A percentile compares a stretch with the other conserved stretches of the same genome.
Evolutionary conservation across 495 filamentous ascomycete species (phyloP).

Genomic region (Talaromyces borbonicus): DNA sequence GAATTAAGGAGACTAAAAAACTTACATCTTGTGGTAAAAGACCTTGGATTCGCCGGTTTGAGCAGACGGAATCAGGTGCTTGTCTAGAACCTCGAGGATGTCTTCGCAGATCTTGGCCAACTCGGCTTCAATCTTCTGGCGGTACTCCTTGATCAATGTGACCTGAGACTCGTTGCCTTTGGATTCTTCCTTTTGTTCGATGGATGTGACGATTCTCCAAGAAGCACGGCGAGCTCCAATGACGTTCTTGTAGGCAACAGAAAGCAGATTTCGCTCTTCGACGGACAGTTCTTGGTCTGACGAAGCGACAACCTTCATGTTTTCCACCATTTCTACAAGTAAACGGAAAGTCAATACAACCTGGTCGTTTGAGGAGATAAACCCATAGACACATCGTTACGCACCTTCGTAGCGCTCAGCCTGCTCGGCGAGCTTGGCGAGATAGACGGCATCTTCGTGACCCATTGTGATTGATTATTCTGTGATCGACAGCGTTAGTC

Average conservation of each 20-base stretch:
- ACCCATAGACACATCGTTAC: constrained; percentile 22
- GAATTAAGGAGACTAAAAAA: constrained; percentile 7
- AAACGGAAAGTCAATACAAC: constrained; percentile 16
- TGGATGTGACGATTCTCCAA: constrained; percentile 99
- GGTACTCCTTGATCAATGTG: constrained; percentile 95
- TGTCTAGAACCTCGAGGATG: constrained; percentile 91
- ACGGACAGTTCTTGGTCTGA: constrained; percentile 94
- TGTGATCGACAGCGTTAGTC: constrained; percentile 11
- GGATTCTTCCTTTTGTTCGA: constrained; percentile 99
- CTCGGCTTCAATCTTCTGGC: constrained; percentile 97
- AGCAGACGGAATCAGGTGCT: constrained; percentile 93
- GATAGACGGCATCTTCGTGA: constrained; percentile 98
- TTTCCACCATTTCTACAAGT: constrained; percentile 92
- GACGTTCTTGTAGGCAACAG: constrained; percentile 99
- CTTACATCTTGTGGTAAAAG: constrained; percentile 99
- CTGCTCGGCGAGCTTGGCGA: constrained; percentile 99
- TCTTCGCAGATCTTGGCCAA: constrained; percentile 99
- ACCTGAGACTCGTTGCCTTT: constrained; percentile 97
- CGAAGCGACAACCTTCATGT: constrained; percentile 98
- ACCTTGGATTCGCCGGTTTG: constrained; percentile 98
- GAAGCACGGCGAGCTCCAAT: constrained; percentile 97
- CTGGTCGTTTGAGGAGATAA: background rate
- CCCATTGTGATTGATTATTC: constrained; percentile 63
- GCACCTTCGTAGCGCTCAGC: constrained; percentile 99
- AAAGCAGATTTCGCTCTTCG: constrained; percentile 98